Percentiles rank a stretch among this genome's conserved stretches.
Conservation (phyloP, 2,329 filamentous ascomycete species). For the Hortaea sp. region DNA sequence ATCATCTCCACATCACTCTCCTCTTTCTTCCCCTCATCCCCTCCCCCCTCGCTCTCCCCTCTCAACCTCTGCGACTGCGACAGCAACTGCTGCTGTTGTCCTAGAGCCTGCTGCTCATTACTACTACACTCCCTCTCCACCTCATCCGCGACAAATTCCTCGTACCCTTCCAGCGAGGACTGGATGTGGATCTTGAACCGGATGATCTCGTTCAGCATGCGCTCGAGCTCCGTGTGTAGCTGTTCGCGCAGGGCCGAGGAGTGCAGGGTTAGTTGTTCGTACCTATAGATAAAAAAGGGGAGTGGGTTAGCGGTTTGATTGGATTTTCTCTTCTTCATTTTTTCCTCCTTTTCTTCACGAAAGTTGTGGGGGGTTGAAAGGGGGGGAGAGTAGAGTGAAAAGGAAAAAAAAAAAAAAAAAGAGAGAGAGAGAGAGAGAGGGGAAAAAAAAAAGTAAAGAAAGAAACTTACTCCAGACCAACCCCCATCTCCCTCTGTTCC, state of each 20-base stretch:
- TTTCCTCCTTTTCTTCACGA: no score
- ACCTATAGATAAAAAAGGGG: no score
- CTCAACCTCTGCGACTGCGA: background rate
- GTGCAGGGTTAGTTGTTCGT: conserved; percentile 81
- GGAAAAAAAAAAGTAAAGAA: background rate
- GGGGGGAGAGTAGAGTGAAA: no score
- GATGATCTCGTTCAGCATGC: conserved; percentile 92
- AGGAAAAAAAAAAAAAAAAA: background rate
- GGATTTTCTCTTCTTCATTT: no score
- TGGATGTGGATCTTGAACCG: conserved; percentile 98
- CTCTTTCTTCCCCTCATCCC: background rate
- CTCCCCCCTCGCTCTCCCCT: background rate
- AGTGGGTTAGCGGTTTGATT: no score
- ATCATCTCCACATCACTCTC: background rate
- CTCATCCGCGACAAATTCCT: conserved; percentile 85
- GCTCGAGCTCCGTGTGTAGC: conserved; percentile 92
- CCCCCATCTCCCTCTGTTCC: conserved; percentile 93
- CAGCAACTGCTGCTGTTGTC: conserved; percentile 31
- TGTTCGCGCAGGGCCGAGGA: conserved; percentile 84
- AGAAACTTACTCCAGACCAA: conserved; percentile 75
- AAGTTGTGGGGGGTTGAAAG: no score
- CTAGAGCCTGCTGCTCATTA: conserved; percentile 4
- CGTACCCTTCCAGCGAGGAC: conserved; percentile 84
- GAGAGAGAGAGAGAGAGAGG: background rate
- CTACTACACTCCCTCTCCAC: conserved; percentile 52